A percentile compares a stretch with the other conserved stretches of the same genome.
Conservation (phyloP, 2,329 filamentous ascomycete species). For the Trichoderma breve region DNA sequence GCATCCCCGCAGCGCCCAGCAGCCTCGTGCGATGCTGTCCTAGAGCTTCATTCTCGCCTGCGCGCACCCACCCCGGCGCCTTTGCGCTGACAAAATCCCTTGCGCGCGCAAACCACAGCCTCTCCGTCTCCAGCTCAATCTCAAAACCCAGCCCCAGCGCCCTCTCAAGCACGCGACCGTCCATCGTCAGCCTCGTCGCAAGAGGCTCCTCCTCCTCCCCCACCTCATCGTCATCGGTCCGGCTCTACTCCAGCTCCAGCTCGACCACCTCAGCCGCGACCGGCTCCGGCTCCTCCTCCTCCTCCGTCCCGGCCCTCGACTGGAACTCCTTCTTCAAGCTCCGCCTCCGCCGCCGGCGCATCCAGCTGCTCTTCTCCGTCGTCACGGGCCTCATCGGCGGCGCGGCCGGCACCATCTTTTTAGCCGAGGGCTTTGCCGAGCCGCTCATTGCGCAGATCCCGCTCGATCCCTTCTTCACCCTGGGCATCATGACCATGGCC, state of each 20-base stretch:
- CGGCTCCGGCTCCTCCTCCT: slow-evolving; percentile 7
- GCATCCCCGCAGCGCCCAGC: slow-evolving; percentile 29
- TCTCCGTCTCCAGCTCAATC: not conserved
- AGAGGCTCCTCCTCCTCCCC: not conserved
- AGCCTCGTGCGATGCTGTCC: slow-evolving; percentile 29
- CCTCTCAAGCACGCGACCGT: not conserved
- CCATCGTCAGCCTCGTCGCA: slow-evolving; percentile 16
- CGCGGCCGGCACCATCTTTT: slow-evolving; percentile 59
- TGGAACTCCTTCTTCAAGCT: slow-evolving; percentile 95
- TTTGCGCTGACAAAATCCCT: not conserved
- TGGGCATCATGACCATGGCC: slow-evolving; percentile 75
- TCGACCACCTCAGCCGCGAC: not conserved
- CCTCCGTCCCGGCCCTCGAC: slow-evolving; percentile 48
- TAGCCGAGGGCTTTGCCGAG: slow-evolving; percentile 72
- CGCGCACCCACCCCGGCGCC: slow-evolving; percentile 21
- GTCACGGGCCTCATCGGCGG: slow-evolving; percentile 62
- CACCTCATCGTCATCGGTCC: not conserved
- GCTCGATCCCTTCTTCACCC: slow-evolving; percentile 81
- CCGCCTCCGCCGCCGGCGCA: slow-evolving; percentile 77
- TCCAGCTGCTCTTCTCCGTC: slow-evolving; percentile 77
- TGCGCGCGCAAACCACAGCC: slow-evolving; percentile 11
- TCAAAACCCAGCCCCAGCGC: not conserved
- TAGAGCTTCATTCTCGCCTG: slow-evolving; percentile 32
- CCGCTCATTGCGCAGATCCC: slow-evolving; percentile 68
- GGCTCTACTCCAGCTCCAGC: not conserved